Evolutionary conservation across 2,329 filamentous ascomycete genomes (phyloP).

Genomic region (Dothideomycetidae sp.): DNA sequence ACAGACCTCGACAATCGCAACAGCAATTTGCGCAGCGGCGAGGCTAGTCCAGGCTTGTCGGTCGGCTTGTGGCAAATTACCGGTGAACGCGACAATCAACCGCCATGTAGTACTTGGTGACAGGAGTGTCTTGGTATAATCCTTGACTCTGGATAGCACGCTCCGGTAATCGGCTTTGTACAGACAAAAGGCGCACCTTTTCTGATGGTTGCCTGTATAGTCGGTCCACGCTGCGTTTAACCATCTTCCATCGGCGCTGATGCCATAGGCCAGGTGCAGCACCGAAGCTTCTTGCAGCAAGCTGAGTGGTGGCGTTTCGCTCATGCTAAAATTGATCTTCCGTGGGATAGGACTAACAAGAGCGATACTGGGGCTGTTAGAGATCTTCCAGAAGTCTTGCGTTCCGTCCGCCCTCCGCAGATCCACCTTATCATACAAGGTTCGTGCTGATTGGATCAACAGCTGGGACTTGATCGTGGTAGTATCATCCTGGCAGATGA

Average conservation of each 20-base stretch:
- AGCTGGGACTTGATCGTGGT: constrained; percentile 36
- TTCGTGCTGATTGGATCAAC: constrained; percentile 35
- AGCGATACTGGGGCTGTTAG: constrained; percentile 55
- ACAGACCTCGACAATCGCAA: constrained; percentile 23
- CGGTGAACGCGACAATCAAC: constrained; percentile 58
- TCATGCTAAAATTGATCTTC: constrained; percentile 61
- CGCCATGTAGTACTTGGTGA: constrained; percentile 60
- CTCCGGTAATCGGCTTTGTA: constrained; percentile 27
- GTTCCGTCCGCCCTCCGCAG: constrained; percentile 13
- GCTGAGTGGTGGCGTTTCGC: constrained; percentile 52
- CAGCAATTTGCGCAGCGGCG: constrained; percentile 32
- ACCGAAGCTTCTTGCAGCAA: constrained; percentile 65
- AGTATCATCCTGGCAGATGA: constrained; percentile 49
- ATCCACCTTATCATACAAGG: constrained; percentile 1
- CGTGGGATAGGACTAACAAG: constrained; percentile 57
- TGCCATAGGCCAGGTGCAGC: constrained; percentile 66
- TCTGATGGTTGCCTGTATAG: constrained; percentile 57
- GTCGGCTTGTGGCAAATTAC: constrained; percentile 29
- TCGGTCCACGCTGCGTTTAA: constrained; percentile 70
- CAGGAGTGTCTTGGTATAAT: constrained; percentile 60
- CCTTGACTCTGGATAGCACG: constrained; percentile 43
- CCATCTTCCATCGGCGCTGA: constrained; percentile 64
- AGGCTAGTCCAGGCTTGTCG: constrained; percentile 41
- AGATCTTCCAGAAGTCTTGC: constrained; percentile 27
- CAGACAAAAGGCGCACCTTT: constrained; percentile 59